phyloP scores from a whole-genome alignment of 2,329 filamentous ascomycete genomes.

The Stemphylium beticola region DNA sequence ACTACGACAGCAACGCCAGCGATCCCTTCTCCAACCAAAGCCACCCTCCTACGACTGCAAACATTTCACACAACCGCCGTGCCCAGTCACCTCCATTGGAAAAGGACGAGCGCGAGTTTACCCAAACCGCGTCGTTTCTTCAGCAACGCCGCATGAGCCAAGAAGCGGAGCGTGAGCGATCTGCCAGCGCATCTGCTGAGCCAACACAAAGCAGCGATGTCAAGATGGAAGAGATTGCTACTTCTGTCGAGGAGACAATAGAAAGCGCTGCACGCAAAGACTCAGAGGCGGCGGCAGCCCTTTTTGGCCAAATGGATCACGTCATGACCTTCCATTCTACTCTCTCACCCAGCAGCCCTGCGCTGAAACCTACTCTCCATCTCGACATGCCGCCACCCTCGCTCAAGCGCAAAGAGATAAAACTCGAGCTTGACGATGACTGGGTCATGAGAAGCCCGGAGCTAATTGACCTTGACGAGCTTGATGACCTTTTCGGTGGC shows the following conservation, averaged over 20 bases:
- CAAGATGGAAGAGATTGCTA: conserved; percentile 47
- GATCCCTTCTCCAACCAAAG: conserved; percentile 64
- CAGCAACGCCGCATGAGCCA: conserved; percentile 62
- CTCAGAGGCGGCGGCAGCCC: conserved; percentile 55
- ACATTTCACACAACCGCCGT: conserved; percentile 66
- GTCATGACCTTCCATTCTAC: conserved; percentile 46
- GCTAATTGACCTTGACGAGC: conserved; percentile 88
- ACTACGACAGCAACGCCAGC: conserved; percentile 74
- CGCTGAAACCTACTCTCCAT: conserved; percentile 49
- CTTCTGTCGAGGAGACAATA: conserved; percentile 53
- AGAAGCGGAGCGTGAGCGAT: conserved; percentile 50
- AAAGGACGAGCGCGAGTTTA: conserved; percentile 95
- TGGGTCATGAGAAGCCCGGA: conserved; percentile 72
- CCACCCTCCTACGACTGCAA: conserved; percentile 49
- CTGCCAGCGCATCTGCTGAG: conserved; percentile 47
- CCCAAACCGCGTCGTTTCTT: conserved; percentile 87
- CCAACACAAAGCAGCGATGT: conserved; percentile 37
- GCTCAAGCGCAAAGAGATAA: conserved; percentile 42
- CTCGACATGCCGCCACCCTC: conserved; percentile 42
- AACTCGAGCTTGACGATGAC: conserved; percentile 39
- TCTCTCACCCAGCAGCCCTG: conserved; percentile 52
- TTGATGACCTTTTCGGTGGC: conserved; percentile 48
- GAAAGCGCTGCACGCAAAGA: conserved; percentile 59
- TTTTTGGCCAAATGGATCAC: conserved; percentile 56
- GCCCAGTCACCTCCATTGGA: conserved; percentile 89